Percentiles rank a stretch among this genome's conserved stretches.
Conservation (phyloP, 1,139 yeast species). For the Citeromyces hawaiiensis region DNA sequence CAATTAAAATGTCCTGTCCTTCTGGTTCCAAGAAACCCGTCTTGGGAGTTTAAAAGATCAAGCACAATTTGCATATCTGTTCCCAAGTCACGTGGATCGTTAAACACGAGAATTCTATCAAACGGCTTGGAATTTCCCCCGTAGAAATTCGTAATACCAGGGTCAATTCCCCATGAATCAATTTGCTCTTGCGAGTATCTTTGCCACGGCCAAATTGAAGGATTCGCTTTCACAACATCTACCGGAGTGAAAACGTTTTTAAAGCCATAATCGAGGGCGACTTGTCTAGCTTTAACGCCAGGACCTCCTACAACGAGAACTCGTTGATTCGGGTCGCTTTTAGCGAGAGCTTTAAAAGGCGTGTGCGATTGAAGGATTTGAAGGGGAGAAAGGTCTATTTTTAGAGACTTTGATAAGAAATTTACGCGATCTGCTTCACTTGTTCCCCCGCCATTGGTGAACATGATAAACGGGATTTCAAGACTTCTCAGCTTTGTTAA, state of each 20-base stretch:
- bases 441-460: slow-evolving; percentile 92
- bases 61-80: slow-evolving; percentile 69
- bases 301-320: slow-evolving; percentile 82
- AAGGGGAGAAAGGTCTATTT: slow-evolving; percentile 34
- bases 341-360: slow-evolving; percentile 58
- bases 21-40: slow-evolving; percentile 56
- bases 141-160: slow-evolving; percentile 10
- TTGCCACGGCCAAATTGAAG: slow-evolving; percentile 66
- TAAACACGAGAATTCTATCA: slow-evolving; percentile 77
- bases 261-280: slow-evolving; percentile 75
- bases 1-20: slow-evolving; percentile 18
- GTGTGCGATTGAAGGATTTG: slow-evolving; percentile 89
- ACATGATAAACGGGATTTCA: slow-evolving; percentile 65
- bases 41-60: slow-evolving; percentile 55
- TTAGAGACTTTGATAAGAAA: slow-evolving; percentile 37
- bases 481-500: slow-evolving; percentile 38
- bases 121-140: slow-evolving; percentile 30
- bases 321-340: slow-evolving; percentile 27
- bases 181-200: slow-evolving; percentile 35
- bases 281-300: slow-evolving; percentile 51
- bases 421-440: slow-evolving; percentile 50
- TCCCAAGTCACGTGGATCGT: slow-evolving; percentile 87
- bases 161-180: slow-evolving; percentile 24
- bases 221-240: slow-evolving; percentile 49
- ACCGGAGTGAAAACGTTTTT: slow-evolving; percentile 62